These are phyloP conservation scores for Linaria vulgaris DNA, from an alignment of 257 asterid species.

Conservation along the genomic window DNA sequence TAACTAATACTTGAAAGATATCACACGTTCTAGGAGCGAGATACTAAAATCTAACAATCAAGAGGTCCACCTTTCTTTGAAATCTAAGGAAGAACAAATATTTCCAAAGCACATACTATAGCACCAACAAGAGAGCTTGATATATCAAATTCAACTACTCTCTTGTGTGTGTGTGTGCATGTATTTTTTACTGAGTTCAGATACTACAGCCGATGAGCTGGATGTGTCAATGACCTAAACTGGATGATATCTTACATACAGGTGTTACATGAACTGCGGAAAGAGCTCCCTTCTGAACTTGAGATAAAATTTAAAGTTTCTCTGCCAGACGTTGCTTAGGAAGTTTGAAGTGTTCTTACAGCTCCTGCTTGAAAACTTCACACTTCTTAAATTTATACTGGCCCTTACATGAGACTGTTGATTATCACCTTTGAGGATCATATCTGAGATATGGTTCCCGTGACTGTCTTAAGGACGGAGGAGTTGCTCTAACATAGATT, in stretches of 20 bases:
- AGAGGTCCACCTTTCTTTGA: not conserved
- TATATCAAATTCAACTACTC: not conserved
- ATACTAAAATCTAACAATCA: not conserved
- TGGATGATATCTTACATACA: no score
- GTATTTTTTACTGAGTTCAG: not conserved
- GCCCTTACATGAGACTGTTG: no score
- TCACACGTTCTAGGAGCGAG: no score
- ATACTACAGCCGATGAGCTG: not conserved
- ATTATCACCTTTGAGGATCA: no score
- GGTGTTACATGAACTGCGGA: no score
- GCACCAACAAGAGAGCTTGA: not conserved
- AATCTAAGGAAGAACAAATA: not conserved
- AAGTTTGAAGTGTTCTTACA: no score
- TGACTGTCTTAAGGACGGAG: not conserved
- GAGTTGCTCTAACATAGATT: not conserved
- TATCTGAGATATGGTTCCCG: no score
- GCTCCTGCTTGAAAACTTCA: no score
- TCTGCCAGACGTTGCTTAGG: no score
- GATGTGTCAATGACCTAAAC: not conserved
- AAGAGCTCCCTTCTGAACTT: not conserved
- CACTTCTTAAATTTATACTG: no score
- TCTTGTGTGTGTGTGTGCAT: not conserved
- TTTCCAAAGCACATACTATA: not conserved
- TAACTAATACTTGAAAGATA: no score
- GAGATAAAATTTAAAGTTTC: no score